Evolutionary conservation across 2,329 filamentous ascomycete species (phyloP), one percentile per base, ranked within the genome.

Genomic region (Colletotrichum tamarilloi): DNA sequence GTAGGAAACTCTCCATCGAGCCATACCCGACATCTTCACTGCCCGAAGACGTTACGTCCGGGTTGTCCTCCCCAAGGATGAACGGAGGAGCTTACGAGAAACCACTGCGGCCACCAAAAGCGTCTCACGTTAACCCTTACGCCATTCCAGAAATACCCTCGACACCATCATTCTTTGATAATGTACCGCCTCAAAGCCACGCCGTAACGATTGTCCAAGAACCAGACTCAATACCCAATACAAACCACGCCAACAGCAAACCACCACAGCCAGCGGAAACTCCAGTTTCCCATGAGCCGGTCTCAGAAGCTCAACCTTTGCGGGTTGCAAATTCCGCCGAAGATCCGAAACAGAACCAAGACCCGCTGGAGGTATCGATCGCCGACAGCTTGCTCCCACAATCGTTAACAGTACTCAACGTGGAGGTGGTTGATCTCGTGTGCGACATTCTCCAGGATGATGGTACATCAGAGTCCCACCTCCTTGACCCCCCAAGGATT

Each of bases 401-500:
- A 77, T 86, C 89, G 5, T 77, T 93, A 9, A 85, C 85, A 0
- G 82, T 81, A 3, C 82, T 93, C 3, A 87, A 87, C 69, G 82
- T 89, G 3, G 87, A 90, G 49, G 80, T 90, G 1, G 84, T 92
- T 42, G 87, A 91, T 67, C 88, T 92, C 74, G 83, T 92, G 24
- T 92, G 90, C 76, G 87, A 92, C 76, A 82, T 90, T 3, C 84
- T 92, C 19, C 86, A 90, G 76, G 85, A 89, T 66, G 90, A 92
- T 75, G 80, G 82, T 7, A 91, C 87, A 6, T 81, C 78, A 7
- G 90, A 92, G 77, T 82, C 81, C 16, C 86, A 87, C 74, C 77
- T 86, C 52, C 79, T 88, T 2, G 83, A 86, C 52, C 87, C 74
- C 9, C 26, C 73, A 6, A 67, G 62, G 30, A 64, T 76, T 16